These are phyloP conservation scores for Drechslerella dactyloides DNA, from an alignment of 2,329 filamentous ascomycete species.

Conservation along the genomic window DNA sequence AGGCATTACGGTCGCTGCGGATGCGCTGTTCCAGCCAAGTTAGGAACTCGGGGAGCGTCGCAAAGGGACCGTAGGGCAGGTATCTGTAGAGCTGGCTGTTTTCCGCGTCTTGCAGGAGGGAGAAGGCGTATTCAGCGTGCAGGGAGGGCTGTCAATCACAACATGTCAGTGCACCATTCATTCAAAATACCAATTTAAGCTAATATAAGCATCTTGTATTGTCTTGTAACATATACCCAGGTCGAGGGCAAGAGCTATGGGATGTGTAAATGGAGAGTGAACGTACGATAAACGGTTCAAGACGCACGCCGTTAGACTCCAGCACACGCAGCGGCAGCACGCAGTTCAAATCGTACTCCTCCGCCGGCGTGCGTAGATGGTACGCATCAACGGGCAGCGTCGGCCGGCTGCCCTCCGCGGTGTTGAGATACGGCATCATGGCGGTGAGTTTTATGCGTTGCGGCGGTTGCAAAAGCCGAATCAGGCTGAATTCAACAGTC, in stretches of 20 bases:
- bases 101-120: conserved; percentile 13
- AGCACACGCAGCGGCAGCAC: conserved; percentile 30
- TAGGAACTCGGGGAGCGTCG: conserved; percentile 32
- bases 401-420: conserved; percentile 18
- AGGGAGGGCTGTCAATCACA: conserved; percentile 46
- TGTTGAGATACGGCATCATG: conserved; percentile 40
- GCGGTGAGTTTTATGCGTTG: neutral
- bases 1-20: conserved; percentile 24
- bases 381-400: conserved; percentile 25
- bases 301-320: conserved; percentile 39
- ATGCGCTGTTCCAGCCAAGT: conserved; percentile 40
- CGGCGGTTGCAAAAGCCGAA: neutral
- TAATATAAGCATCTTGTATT: conserved; percentile 7
- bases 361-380: conserved; percentile 29
- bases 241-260: too few relatives aligned
- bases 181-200: neutral
- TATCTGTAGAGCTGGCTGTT: conserved; percentile 34
- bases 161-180: neutral
- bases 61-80: conserved; percentile 41
- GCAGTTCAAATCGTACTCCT: conserved; percentile 47
- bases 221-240: too few relatives aligned
- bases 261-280: neutral
- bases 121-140: conserved; percentile 40
- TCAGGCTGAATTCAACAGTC: neutral
- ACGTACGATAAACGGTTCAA: conserved; percentile 47